Evolutionary conservation across 1,284 basidiomycete genomes (phyloP).

Genomic region (Volvariella volvacea): DNA sequence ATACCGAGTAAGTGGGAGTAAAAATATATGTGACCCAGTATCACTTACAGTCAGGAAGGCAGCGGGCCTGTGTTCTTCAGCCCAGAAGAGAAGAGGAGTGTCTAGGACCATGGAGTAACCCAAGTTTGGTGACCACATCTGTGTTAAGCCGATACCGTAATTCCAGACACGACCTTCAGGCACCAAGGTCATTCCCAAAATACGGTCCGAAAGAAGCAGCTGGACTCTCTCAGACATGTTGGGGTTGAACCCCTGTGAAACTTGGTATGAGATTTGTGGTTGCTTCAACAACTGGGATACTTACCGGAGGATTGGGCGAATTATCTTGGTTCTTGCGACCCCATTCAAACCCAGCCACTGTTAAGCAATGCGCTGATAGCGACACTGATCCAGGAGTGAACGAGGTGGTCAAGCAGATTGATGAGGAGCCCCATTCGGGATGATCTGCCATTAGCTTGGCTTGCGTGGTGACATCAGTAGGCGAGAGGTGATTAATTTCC

Average conservation of each 20-base stretch:
- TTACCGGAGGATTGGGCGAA: conserved; percentile 72
- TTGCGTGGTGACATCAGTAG: conserved; percentile 92
- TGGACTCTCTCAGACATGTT: conserved; percentile 98
- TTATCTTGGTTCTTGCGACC: conserved; percentile 89
- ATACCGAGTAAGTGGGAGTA: conserved; percentile 5
- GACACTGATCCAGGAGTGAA: conserved; percentile 99
- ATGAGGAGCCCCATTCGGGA: conserved; percentile 90
- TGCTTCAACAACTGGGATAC: conserved; percentile 15
- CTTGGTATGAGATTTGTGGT: background rate
- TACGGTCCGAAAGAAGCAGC: conserved; percentile 88
- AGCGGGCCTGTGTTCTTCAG: conserved; percentile 87
- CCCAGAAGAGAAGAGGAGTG: conserved; percentile 93
- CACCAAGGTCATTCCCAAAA: conserved; percentile 86
- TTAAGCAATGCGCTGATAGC: conserved; percentile 86
- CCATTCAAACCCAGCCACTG: conserved; percentile 96
- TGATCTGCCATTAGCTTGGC: conserved; percentile 96
- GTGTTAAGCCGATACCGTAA: conserved; percentile 87
- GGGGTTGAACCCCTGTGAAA: conserved; percentile 80
- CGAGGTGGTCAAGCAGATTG: conserved; percentile 90
- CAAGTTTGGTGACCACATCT: conserved; percentile 83
- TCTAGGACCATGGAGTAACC: conserved; percentile 87
- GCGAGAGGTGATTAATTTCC: conserved; percentile 89
- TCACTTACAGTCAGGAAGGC: conserved; percentile 79
- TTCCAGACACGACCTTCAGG: conserved; percentile 93
- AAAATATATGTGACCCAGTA: conserved; percentile 1